A percentile compares a stretch with the other conserved stretches of the same genome.
phyloP scores from a whole-genome alignment of 352 stramenopile genomes.

The Phytophthora syringae region DNA sequence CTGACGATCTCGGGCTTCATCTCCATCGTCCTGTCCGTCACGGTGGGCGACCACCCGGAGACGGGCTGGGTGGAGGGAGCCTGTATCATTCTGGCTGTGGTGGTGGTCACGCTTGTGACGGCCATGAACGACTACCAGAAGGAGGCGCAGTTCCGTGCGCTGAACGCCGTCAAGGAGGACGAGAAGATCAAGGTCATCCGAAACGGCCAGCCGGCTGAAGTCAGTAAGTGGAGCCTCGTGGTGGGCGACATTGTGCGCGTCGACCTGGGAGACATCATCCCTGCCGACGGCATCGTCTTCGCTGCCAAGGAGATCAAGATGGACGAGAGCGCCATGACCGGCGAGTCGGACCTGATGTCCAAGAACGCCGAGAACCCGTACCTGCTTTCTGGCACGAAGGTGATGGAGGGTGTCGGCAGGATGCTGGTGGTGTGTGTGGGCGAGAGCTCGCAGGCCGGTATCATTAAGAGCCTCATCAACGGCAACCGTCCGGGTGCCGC shows the following conservation, averaged over 20 bases:
- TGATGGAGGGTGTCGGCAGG: conserved; percentile 90
- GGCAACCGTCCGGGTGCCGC: conserved; percentile 70
- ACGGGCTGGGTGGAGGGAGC: conserved; percentile 89
- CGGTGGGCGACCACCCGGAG: conserved; percentile 56
- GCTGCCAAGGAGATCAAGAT: conserved; percentile 60
- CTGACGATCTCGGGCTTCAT: conserved; percentile 86
- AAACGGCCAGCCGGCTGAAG: conserved; percentile 60
- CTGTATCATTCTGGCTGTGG: conserved; percentile 89
- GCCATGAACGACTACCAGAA: conserved; percentile 93
- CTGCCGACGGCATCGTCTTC: conserved; percentile 89
- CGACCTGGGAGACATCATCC: conserved; percentile 89
- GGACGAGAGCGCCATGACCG: too few relatives aligned
- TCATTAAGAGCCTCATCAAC: conserved; percentile 86
- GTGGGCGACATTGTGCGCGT: conserved; percentile 91
- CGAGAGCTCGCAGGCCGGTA: conserved; percentile 89
- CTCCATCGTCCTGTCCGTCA: conserved; percentile 75
- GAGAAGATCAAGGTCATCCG: conserved; percentile 84
- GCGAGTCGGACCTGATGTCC: too few relatives aligned
- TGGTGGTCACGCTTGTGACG: conserved; percentile 89
- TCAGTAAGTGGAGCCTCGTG: conserved; percentile 81
- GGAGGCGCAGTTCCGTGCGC: conserved; percentile 86
- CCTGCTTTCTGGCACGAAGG: conserved; percentile 91
- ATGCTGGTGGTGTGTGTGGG: conserved; percentile 94
- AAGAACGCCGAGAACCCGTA: conserved; percentile 87
- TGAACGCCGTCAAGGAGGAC: conserved; percentile 84